Evolutionary conservation across 1,139 yeast genomes (phyloP).

Genomic region (Candida sanyaensis): DNA sequence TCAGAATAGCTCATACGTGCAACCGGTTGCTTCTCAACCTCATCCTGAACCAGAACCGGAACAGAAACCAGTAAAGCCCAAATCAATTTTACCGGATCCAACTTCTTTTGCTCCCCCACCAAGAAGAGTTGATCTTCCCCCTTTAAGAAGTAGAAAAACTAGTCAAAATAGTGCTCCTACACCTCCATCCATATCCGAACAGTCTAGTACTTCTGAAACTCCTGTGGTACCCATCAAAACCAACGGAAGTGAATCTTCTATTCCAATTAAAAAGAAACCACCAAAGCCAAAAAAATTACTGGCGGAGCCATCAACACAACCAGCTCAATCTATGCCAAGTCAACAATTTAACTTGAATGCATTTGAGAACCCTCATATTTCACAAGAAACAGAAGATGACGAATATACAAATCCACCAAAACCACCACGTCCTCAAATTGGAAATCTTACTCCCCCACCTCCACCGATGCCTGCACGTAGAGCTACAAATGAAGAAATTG

Average conservation of each 20-base stretch:
- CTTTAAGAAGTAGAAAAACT: slow-evolving; percentile 13
- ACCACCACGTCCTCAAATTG: slow-evolving; percentile 8
- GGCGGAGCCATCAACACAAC: neutral
- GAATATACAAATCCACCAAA: slow-evolving; percentile 12
- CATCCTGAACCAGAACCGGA: neutral
- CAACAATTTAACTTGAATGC: slow-evolving; percentile 5
- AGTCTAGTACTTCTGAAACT: slow-evolving; percentile 18
- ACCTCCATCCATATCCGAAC: slow-evolving; percentile 19
- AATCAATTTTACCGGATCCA: slow-evolving; percentile 38
- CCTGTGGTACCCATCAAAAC: slow-evolving; percentile 7
- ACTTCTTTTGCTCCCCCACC: slow-evolving; percentile 48
- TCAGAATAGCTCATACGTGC: neutral
- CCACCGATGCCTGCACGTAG: slow-evolving; percentile 3
- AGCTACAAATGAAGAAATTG: neutral
- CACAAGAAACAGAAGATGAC: slow-evolving; percentile 10
- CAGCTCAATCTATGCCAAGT: neutral
- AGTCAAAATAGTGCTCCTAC: slow-evolving; percentile 8
- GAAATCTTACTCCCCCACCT: slow-evolving; percentile 6
- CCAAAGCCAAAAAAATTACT: slow-evolving; percentile 15
- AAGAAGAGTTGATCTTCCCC: slow-evolving; percentile 20
- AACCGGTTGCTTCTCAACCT: slow-evolving; percentile 1
- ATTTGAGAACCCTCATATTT: slow-evolving; percentile 17
- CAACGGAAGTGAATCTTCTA: neutral
- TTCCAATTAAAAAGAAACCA: slow-evolving; percentile 9
- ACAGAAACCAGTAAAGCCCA: slow-evolving; percentile 14